phyloP scores from a whole-genome alignment of 305 asterid genomes.

The Solanum hybrid region DNA sequence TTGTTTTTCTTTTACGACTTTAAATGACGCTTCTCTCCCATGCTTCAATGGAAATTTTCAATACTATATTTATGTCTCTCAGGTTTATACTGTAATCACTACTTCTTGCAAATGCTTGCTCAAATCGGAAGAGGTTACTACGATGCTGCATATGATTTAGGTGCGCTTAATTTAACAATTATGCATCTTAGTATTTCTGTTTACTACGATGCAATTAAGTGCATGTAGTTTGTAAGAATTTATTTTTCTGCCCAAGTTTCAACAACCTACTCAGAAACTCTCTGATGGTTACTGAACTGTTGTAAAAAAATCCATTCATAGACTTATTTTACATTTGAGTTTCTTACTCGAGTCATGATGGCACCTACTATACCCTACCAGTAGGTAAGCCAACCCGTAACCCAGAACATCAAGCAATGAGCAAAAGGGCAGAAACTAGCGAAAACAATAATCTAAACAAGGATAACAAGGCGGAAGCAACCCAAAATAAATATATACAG shows the following conservation, averaged over 20 bases:
- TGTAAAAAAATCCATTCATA: background rate
- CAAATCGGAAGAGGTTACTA: slow-evolving; percentile 75
- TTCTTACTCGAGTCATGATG: background rate
- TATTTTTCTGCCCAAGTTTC: background rate
- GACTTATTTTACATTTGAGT: background rate
- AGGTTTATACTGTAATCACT: slow-evolving; percentile 81
- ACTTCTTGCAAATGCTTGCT: slow-evolving; percentile 86
- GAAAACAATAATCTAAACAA: too few relatives aligned
- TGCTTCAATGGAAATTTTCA: background rate
- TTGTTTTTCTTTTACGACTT: background rate
- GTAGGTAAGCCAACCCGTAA: too few relatives aligned
- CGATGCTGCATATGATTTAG: slow-evolving; percentile 63
- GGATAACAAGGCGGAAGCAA: too few relatives aligned
- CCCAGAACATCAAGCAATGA: too few relatives aligned
- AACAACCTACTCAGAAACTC: background rate
- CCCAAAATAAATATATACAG: too few relatives aligned
- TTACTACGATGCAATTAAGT: background rate
- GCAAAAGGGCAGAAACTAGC: too few relatives aligned
- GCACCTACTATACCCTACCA: too few relatives aligned
- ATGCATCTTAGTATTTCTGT: background rate
- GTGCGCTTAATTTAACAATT: slow-evolving; percentile 24
- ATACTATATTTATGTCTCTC: background rate
- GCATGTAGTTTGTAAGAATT: background rate
- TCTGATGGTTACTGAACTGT: background rate
- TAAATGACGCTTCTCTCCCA: background rate